Evolutionary conservation across 768 basidiomycete species (phyloP).

Genomic region (Lentinula sp.): DNA sequence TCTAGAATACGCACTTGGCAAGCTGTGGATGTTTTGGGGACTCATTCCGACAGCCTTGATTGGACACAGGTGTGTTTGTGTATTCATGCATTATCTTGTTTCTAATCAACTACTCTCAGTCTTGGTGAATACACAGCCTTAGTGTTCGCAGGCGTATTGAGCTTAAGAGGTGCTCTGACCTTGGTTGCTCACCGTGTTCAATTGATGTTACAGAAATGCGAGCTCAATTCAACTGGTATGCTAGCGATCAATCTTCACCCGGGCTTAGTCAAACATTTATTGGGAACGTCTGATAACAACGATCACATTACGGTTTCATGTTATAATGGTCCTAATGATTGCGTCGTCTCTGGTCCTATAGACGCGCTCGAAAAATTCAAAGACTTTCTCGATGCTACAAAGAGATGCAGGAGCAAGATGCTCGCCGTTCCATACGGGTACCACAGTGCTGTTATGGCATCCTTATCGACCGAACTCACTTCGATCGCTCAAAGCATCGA

Average conservation of each 20-base stretch:
- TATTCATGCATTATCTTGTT: background rate
- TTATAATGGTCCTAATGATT: constrained; percentile 52
- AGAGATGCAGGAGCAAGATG: constrained; percentile 31
- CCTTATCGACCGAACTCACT: constrained; percentile 45
- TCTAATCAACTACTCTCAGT: constrained; percentile 27
- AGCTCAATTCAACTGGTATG: constrained; percentile 48
- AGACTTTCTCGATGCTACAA: constrained; percentile 26
- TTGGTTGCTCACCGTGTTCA: constrained; percentile 53
- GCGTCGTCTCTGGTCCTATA: constrained; percentile 54
- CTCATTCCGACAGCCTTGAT: constrained; percentile 52
- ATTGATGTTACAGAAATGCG: constrained; percentile 48
- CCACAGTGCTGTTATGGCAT: constrained; percentile 61
- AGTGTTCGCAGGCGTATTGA: constrained; percentile 53
- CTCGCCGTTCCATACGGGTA: constrained; percentile 57
- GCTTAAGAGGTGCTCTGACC: constrained; percentile 48
- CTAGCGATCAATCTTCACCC: constrained; percentile 41
- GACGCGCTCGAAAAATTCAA: constrained; percentile 36
- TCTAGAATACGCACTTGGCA: constrained; percentile 56
- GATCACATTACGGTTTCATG: constrained; percentile 50
- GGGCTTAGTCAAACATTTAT: constrained; percentile 23
- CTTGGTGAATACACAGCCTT: constrained; percentile 74
- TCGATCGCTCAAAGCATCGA: constrained; percentile 28
- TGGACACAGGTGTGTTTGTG: constrained; percentile 58
- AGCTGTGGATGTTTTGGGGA: constrained; percentile 68
- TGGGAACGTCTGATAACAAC: constrained; percentile 20